Base-by-base conservation (phyloP, 2,329 filamentous ascomycete genomes). In the Fusarium luffae region DNA sequence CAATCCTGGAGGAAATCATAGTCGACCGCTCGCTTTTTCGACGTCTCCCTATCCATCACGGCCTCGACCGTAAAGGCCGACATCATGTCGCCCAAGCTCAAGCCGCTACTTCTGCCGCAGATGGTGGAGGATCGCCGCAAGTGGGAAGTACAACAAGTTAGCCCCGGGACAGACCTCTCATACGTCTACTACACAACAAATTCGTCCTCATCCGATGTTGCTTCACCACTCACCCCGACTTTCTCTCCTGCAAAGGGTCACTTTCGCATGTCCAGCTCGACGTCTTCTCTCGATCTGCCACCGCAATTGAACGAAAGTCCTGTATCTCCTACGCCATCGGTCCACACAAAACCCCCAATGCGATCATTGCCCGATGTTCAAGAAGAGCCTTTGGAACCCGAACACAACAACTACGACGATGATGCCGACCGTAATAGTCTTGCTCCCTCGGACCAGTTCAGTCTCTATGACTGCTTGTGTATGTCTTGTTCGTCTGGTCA, bases 341-440 rank as follows among this genome's bases (percentile, higher is more conserved):
- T 81, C 82, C 66, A 75, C 54, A 71, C 73, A 66, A 88, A 89
- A 69, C 82, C 87, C 0, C 84, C 85, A 74, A 93, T 93, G 80
- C 86, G 88, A 64, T 86, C 85, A 54, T 84, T 98, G 66, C 92
- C 93, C 18, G 92, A 96, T 74, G 92, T 98, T 21, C 88, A 94
- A 75, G 94, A 98, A 79, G 94, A 97, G 75, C 90, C 92, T 4
- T 81, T 89, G 43, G 92, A 94, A 77, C 87, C 86, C 56, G 92
- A 92, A 87, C 90, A 37, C 27, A 47, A 12, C 57, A 28, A 32
- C 43, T 23, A 63, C 19, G 23, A 48, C 23, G 40, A 50, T 18
- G 37, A 27, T 28, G 85, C 86, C 55, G 83, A 84, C 51, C 81
- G 85, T 63, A 83, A 85, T 28, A 83, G 86, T 63, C 82, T 85